Evolutionary conservation across 176 grass and related monocot genomes (phyloP).

Genomic region (Melocanna baccifera): DNA sequence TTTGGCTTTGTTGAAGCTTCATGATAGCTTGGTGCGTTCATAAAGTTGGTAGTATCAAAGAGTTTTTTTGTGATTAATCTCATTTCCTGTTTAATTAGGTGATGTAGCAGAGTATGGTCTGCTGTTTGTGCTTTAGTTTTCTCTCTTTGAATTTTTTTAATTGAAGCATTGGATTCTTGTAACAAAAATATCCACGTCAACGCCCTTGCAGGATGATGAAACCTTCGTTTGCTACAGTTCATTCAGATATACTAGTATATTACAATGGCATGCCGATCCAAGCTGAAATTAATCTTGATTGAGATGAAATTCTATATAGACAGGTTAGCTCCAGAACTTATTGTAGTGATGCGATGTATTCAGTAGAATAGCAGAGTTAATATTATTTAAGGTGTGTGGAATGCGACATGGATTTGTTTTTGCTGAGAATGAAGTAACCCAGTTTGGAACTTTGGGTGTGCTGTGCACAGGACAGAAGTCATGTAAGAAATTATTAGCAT

Average conservation of each 20-base stretch:
- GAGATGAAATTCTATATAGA: background rate
- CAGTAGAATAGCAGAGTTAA: background rate
- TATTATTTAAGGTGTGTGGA: background rate
- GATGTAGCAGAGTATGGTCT: background rate
- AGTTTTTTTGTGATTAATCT: background rate
- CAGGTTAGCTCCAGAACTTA: background rate
- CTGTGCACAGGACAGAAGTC: background rate
- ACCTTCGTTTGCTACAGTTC: conserved; percentile 14
- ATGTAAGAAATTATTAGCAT: background rate
- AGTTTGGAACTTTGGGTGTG: background rate
- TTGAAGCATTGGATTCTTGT: background rate
- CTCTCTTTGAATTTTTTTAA: background rate
- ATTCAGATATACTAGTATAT: conserved; percentile 7
- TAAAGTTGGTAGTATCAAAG: background rate
- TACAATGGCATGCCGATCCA: background rate
- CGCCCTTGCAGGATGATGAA: background rate
- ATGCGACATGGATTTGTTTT: background rate
- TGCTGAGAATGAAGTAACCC: background rate
- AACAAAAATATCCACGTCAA: conserved; percentile 6
- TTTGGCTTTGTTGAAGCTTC: conserved; percentile 67
- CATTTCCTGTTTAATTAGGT: conserved; percentile 21
- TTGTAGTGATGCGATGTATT: background rate
- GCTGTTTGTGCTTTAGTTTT: conserved; percentile 19
- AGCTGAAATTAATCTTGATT: background rate
- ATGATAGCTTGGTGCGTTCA: conserved; percentile 11